Percentiles rank a stretch among this genome's conserved stretches.
Evolutionary conservation across 164 flowering plant species (phyloP).

Genomic region (Nymphaea thermarum): DNA sequence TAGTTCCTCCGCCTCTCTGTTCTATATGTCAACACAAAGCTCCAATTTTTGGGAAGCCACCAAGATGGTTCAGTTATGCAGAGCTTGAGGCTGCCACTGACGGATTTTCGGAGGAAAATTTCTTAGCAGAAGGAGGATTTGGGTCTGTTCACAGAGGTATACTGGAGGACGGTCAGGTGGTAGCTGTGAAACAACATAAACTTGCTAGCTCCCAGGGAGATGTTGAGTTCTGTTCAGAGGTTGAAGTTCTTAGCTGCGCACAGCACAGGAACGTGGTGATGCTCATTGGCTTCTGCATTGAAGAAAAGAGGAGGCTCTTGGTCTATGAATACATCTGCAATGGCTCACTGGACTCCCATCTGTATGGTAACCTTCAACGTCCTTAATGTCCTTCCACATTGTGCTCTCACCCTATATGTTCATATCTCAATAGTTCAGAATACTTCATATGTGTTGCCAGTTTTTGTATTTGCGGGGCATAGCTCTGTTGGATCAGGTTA

Average conservation of each 20-base stretch:
- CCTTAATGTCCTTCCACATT: not conserved
- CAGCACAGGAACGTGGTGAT: conserved; percentile 90
- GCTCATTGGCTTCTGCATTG: conserved; percentile 78
- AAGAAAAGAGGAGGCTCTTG: conserved; percentile 47
- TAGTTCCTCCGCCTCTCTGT: conserved; percentile 81
- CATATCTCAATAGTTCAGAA: no score
- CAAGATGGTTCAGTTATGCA: conserved; percentile 44
- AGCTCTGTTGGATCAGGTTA: no score
- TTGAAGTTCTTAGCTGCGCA: conserved; percentile 76
- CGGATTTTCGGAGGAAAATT: conserved; percentile 52
- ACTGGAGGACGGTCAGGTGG: conserved; percentile 58
- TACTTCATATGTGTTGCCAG: no score
- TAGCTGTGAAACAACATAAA: conserved; percentile 79
- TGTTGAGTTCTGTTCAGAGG: conserved; percentile 78
- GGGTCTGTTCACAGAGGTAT: conserved; percentile 74
- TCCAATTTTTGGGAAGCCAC: conserved; percentile 82
- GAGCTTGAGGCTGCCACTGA: conserved; percentile 76
- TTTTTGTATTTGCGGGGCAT: no score
- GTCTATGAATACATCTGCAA: conserved; percentile 93
- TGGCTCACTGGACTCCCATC: conserved; percentile 68
- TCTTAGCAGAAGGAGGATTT: conserved; percentile 69
- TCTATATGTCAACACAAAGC: conserved; percentile 68
- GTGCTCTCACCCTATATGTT: no score
- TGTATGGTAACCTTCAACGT: conserved; percentile 41
- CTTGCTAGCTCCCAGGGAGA: conserved; percentile 48